Percentiles rank a stretch among this genome's conserved stretches.
phyloP scores from a whole-genome alignment of 140 eudicot species.

The Cichorium intybus region DNA sequence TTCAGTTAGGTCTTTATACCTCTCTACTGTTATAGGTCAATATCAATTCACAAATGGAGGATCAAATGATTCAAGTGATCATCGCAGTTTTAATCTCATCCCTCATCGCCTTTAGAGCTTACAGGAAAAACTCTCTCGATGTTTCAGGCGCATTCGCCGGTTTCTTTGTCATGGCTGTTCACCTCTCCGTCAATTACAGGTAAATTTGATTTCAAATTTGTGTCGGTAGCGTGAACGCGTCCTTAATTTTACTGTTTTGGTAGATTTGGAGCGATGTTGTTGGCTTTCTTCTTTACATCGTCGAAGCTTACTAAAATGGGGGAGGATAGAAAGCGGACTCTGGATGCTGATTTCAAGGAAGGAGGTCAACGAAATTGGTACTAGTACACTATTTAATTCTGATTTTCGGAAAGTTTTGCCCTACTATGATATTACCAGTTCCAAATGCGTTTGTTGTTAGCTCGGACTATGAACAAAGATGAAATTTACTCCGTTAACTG shows the following conservation, averaged over 20 bases:
- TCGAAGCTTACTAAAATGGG: constrained; percentile 86
- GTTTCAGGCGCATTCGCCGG: constrained; percentile 85
- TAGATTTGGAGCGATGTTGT: constrained; percentile 90
- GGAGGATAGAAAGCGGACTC: constrained; percentile 63
- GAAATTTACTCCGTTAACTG: neutral
- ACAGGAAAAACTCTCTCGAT: constrained; percentile 68
- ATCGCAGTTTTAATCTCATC: constrained; percentile 51
- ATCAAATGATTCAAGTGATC: constrained; percentile 26
- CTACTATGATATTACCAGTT: neutral
- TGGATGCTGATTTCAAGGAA: constrained; percentile 84
- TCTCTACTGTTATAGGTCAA: neutral
- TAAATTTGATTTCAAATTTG: neutral
- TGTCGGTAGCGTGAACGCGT: neutral
- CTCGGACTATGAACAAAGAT: neutral
- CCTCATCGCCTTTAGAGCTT: constrained; percentile 57
- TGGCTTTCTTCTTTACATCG: constrained; percentile 81
- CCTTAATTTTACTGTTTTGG: neutral
- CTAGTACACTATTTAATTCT: neutral
- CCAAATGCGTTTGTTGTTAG: neutral
- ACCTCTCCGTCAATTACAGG: constrained; percentile 78
- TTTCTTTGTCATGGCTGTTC: constrained; percentile 72
- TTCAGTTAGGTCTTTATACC: constrained; percentile 14
- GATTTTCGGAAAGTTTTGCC: neutral
- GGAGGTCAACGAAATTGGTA: constrained; percentile 99
- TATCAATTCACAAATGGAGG: constrained; percentile 36